phyloP scores from a whole-genome alignment of 2,329 filamentous ascomycete genomes.

The Phoma sp. region DNA sequence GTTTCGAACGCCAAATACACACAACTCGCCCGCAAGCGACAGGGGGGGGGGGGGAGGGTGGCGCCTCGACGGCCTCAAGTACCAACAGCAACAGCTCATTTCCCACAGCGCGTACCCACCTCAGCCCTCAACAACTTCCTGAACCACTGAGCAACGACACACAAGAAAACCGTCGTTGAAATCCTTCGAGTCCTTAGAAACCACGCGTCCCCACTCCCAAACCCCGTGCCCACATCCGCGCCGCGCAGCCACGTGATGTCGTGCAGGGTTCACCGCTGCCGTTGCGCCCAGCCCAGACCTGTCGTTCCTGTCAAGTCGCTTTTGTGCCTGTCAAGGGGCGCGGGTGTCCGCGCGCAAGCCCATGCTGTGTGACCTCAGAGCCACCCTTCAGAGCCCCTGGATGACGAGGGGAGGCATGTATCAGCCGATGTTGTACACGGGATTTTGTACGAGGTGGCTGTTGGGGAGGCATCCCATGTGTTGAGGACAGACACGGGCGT shows the following conservation, averaged over 20 bases:
- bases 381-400: not conserved
- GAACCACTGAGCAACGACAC: too few relatives aligned
- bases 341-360: not conserved
- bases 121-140: not conserved
- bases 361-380: not conserved
- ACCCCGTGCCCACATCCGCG: not conserved
- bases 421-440: slow-evolving; percentile 7
- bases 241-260: slow-evolving; percentile 6
- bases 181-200: too few relatives aligned
- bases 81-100: not conserved
- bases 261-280: slow-evolving; percentile 11
- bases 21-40: too few relatives aligned
- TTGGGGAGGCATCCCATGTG: slow-evolving; percentile 1
- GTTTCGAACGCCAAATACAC: too few relatives aligned
- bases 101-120: not conserved
- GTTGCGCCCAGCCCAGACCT: not conserved
- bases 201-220: too few relatives aligned
- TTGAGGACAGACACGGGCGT: not conserved
- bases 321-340: slow-evolving; percentile 3
- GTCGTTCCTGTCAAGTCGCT: not conserved
- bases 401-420: not conserved
- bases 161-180: too few relatives aligned
- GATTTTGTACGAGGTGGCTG: not conserved
- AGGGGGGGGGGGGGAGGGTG: too few relatives aligned
- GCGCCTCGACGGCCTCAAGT: too few relatives aligned